Base-by-base conservation (phyloP, 495 filamentous ascomycete species). In the Hamigera avellanea region DNA sequence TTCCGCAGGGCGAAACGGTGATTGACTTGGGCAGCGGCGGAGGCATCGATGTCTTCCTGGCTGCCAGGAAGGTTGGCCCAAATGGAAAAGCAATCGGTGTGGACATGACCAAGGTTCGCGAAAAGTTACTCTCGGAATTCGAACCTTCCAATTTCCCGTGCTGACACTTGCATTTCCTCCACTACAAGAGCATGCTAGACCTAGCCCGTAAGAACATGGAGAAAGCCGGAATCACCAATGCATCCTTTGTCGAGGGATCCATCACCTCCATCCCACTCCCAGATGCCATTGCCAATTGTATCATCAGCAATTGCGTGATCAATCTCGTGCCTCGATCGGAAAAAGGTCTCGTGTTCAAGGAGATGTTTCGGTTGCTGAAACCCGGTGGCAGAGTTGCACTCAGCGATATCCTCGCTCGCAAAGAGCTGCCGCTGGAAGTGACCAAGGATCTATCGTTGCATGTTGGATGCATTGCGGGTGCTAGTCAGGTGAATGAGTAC, bases 241-340 rank as follows among this genome's bases (percentile, higher is more conserved):
- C 66, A 8, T 30, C 43, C 3, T 80, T 81, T 43, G 42, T 78
- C 40, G 53, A 75, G 33, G 58, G 64, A 2, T 43, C 47, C 19
- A 79, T 83, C 48, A 78, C 66, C 12, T 46, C 56, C 3, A 66
- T 79, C 8, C 44, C 64, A 1, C 52, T 80, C 5, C 47, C 61
- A 12, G 32, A 45, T 6, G 46, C 29, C 10, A 64, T 36, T 10
- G 72, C 65, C 15, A 64, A 81, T 48, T 75, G 71, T 47, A 66
- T 82, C 37, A 78, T 78, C 40, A 69, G 66, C 44, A 80, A 78
- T 49, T 78, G 75, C 47, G 75, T 79, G 32, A 58, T 82, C 40
- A 84, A 81, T 50, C 70, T 83, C 0, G 72, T 84, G 0, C 74
- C 76, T 0, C 49, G 54, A 13, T 37, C 33, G 0, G 73, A 81